Base-by-base conservation (phyloP, 164 flowering plant species). In the Paratinospora sagittata region DNA sequence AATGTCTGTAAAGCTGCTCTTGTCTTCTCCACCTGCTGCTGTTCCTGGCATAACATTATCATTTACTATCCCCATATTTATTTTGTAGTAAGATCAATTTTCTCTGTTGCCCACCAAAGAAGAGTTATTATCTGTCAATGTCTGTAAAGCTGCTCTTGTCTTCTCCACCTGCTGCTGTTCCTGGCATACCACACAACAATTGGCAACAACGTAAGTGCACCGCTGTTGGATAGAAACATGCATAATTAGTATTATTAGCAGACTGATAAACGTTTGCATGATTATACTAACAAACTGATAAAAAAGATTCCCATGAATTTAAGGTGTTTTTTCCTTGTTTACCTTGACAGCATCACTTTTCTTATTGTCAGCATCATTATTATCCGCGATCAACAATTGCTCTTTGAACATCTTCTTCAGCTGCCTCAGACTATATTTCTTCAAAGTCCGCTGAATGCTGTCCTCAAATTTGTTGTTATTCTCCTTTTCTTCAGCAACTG, bases 1-100 rank as follows among this genome's bases (percentile, higher is more conserved):
- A 83, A 69, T 16, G 66, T 7, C 69, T 81, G 81, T 76, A 87
- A 62, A 17, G 85, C 85, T 6, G 72, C 36, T 64, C 87, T 84
- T 6, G 67, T 10, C 65, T 73, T 73, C 57, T 36, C 79, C 5
- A 36, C 65, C 23, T 72, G 66, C 61, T 62, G 36, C 16, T 73
- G 17, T 24, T 55, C 77, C 69, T 66, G 68, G n/a, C 47, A 23
- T 30, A 39, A 13, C 2, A 17, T 21, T 21, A 21, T n/a, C 19
- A 11, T 39, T 8, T 23, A 10, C 10, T 39, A 39, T 39, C 5
- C 7, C 10, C 10, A 0, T 39, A 11, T 3, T 39, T 39, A 19
- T 52, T 52, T 21, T 52, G 21, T 27, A 67, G 8, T 24, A 65
- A 10, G 26, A 16, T 76, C 69, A 67, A 14, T 49, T 64, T 33